Evolutionary conservation across 257 asterid species (phyloP).

Genomic region (Verbascum thapsus): DNA sequence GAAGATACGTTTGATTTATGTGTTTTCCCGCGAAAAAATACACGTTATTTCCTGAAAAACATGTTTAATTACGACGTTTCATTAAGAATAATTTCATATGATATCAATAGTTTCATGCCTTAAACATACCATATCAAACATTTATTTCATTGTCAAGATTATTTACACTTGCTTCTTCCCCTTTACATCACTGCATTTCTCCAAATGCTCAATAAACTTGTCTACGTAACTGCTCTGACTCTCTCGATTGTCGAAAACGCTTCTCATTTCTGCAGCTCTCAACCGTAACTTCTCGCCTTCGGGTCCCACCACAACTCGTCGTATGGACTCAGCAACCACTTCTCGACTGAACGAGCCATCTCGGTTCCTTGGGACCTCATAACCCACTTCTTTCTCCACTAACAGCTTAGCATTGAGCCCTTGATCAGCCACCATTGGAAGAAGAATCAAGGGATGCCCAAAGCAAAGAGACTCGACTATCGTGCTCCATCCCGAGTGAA

Average conservation of each 20-base stretch:
- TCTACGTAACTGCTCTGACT: slow-evolving; percentile 40
- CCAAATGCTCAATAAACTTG: slow-evolving; percentile 40
- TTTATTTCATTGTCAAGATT: neutral
- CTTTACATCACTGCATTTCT: slow-evolving; percentile 3
- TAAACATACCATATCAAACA: too few species aligned
- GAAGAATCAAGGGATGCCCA: slow-evolving; percentile 47
- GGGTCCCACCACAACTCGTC: slow-evolving; percentile 36
- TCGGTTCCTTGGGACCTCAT: slow-evolving; percentile 44
- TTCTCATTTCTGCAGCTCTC: slow-evolving; percentile 37
- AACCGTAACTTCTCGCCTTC: slow-evolving; percentile 35
- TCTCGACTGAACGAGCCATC: slow-evolving; percentile 48
- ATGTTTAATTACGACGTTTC: too few species aligned
- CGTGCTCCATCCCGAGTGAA: slow-evolving; percentile 59
- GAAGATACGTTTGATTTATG: too few species aligned
- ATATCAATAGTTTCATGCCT: too few species aligned
- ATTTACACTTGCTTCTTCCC: slow-evolving; percentile 4
- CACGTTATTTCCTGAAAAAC: too few species aligned
- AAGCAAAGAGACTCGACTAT: slow-evolving; percentile 42
- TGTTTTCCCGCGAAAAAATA: too few species aligned
- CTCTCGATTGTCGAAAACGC: slow-evolving; percentile 34
- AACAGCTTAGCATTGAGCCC: slow-evolving; percentile 48
- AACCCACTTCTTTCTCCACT: slow-evolving; percentile 45
- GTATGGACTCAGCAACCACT: slow-evolving; percentile 39
- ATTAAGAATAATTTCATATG: too few species aligned
- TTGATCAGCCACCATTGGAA: slow-evolving; percentile 51